Percentiles rank a stretch among this genome's conserved stretches.
Evolutionary conservation across 257 asterid species (phyloP).

Genomic region (Jaltomata sinuosa): DNA sequence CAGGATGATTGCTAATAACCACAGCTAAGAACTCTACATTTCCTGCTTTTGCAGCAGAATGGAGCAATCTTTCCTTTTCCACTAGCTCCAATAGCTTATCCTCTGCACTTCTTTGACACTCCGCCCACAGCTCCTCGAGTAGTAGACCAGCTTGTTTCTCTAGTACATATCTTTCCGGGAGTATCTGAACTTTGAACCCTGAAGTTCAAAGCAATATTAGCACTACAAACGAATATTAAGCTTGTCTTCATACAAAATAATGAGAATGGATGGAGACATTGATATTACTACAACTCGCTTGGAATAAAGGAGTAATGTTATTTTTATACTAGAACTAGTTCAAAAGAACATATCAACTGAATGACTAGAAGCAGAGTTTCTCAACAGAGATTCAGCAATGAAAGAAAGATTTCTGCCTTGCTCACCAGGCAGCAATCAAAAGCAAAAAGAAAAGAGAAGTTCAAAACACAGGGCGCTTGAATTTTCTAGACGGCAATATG

Average conservation of each 20-base stretch:
- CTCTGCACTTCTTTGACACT: neutral
- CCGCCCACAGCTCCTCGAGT: neutral
- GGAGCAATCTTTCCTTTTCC: neutral
- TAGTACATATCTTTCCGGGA: neutral
- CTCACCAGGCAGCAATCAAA: no score
- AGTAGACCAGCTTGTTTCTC: neutral
- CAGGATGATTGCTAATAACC: conserved; percentile 1
- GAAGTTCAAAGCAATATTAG: neutral
- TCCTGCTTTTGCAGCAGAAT: conserved; percentile 7
- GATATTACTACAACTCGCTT: neutral
- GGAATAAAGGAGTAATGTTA: no score
- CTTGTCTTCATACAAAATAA: neutral
- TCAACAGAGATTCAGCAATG: no score
- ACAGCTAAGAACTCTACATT: conserved; percentile 14
- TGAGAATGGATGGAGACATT: neutral
- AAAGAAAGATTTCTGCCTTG: no score
- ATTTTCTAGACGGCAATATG: no score
- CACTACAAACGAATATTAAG: neutral
- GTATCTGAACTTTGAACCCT: neutral
- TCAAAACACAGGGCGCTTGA: no score
- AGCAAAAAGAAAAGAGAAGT: no score
- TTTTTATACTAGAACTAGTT: no score
- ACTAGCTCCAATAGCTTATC: neutral
- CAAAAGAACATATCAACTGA: no score
- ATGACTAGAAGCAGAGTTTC: no score